Evolutionary conservation across 75 land plant genomes (phyloP), one percentile per base, ranked within the genome.

Genomic region (Pinus tabuliformis): DNA sequence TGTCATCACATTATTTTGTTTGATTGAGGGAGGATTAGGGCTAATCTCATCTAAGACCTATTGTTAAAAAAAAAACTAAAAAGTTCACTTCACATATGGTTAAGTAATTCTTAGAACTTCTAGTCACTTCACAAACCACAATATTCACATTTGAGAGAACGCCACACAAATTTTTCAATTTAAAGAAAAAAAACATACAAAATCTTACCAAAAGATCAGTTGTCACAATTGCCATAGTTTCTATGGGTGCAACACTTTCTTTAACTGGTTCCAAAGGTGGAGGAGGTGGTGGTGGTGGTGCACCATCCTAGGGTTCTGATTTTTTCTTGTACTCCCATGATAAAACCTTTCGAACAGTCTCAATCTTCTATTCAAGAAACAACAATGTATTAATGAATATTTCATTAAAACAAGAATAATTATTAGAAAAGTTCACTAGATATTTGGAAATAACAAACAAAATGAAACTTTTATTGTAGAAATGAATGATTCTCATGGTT

Each of bases 401-500:
- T 45, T 72, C 56, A 2, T 56, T 12, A 14, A 26, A 39, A 54
- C 4, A 56, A 1, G 1, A 72, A 22, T 13, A 56, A 56, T 1
- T 9, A 56, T 13, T 37, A 70, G 13, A 72, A 45, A 45, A 45
- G 11, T 45, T 45, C 9, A 45, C 52, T 8, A 0, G 37, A 42
- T 7, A 15, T 39, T 68, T 39, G 22, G 16, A 68, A 68, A 45
- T 68, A 68, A 72, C 49, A 72, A 72, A 49, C 15, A 56, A 72
- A 72, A 49, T 4, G 22, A 6, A 26, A 72, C 4, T 72, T 56
- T 3, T 11, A 8, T 95, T 14, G 96, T 79, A 72, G 80, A 9
- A 6, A 89, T 30, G 74, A 95, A 95, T 57, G 98, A 97, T 78
- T 84, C 90, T 0, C 96, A 96, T 68, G 93, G 92, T 96, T 95